Conservation (phyloP, 1,139 yeast genomes). For the Zygosaccharomyces sapae region DNA sequence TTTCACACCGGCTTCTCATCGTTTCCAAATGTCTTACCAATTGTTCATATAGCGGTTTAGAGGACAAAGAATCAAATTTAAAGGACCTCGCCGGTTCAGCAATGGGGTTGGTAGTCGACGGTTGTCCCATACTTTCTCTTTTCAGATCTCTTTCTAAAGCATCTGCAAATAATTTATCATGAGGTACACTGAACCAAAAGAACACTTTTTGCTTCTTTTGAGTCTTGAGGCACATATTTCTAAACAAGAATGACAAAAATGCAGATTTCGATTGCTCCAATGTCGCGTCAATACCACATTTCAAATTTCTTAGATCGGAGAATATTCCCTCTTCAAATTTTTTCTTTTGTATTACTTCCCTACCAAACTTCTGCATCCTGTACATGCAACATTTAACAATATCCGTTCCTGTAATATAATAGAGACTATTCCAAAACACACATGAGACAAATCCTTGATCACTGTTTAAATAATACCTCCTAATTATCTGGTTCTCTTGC, state of each 20-base stretch:
- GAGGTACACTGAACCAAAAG: conserved; percentile 95
- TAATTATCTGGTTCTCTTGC: conserved; percentile 83
- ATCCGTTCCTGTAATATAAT: conserved; percentile 92
- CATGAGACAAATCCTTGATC: conserved; percentile 91
- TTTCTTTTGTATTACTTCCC: conserved; percentile 77
- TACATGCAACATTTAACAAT: conserved; percentile 88
- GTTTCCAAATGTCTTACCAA: conserved; percentile 23
- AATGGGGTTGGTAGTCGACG: conserved; percentile 57
- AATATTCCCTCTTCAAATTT: conserved; percentile 97
- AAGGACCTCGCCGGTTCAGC: conserved; percentile 64
- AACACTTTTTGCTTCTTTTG: conserved; percentile 97
- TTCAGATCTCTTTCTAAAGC: conserved; percentile 91
- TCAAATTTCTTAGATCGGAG: conserved; percentile 80
- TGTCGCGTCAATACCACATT: conserved; percentile 84
- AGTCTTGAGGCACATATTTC: conserved; percentile 83
- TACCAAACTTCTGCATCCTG: conserved; percentile 85
- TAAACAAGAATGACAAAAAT: conserved; percentile 77
- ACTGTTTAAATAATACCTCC: conserved; percentile 78
- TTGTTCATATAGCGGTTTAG: conserved; percentile 29
- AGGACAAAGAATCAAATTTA: conserved; percentile 39
- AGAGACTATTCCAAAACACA: conserved; percentile 86
- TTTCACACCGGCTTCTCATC: conserved; percentile 10
- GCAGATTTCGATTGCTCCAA: conserved; percentile 85
- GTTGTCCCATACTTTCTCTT: conserved; percentile 58
- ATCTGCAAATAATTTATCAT: conserved; percentile 87